Conservation (phyloP, 1,139 yeast species). For the Scheffersomyces insectosa region DNA sequence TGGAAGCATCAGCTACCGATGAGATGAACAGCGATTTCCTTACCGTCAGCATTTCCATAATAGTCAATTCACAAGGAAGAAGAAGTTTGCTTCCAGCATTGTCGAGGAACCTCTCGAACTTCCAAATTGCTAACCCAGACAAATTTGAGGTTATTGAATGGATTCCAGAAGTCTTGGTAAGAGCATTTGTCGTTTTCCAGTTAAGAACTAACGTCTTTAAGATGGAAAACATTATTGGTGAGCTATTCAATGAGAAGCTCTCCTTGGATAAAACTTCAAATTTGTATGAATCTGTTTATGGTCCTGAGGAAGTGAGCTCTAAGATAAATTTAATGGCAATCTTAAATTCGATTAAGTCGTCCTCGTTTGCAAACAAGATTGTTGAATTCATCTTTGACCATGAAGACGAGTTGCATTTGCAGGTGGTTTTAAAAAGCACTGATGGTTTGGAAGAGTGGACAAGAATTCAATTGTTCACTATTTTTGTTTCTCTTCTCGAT, state of each 20-base stretch:
- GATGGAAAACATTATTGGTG: constrained; percentile 59
- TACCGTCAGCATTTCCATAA: constrained; percentile 43
- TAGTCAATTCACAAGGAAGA: constrained; percentile 59
- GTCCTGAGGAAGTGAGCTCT: constrained; percentile 58
- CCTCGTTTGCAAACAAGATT: constrained; percentile 37
- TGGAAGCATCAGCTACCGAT: constrained; percentile 21
- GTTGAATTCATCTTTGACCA: constrained; percentile 44
- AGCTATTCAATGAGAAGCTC: constrained; percentile 43
- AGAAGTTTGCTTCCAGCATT: constrained; percentile 68
- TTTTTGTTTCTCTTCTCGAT: constrained; percentile 44
- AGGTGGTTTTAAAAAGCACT: constrained; percentile 52
- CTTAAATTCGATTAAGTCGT: constrained; percentile 33
- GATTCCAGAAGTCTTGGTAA: constrained; percentile 54
- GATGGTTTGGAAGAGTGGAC: constrained; percentile 72
- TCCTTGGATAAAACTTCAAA: constrained; percentile 21
- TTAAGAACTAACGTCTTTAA: constrained; percentile 56
- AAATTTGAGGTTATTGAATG: constrained; percentile 48
- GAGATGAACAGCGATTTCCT: constrained; percentile 27
- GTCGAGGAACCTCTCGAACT: constrained; percentile 42
- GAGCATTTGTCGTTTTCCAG: constrained; percentile 51
- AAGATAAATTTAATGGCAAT: constrained; percentile 52
- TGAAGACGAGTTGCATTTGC: constrained; percentile 41
- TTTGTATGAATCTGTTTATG: constrained; percentile 56
- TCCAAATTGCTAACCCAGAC: constrained; percentile 31
- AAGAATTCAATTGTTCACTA: constrained; percentile 58